Base-by-base conservation (phyloP, 495 filamentous ascomycete species). In the Aspergillus ostianus region DNA sequence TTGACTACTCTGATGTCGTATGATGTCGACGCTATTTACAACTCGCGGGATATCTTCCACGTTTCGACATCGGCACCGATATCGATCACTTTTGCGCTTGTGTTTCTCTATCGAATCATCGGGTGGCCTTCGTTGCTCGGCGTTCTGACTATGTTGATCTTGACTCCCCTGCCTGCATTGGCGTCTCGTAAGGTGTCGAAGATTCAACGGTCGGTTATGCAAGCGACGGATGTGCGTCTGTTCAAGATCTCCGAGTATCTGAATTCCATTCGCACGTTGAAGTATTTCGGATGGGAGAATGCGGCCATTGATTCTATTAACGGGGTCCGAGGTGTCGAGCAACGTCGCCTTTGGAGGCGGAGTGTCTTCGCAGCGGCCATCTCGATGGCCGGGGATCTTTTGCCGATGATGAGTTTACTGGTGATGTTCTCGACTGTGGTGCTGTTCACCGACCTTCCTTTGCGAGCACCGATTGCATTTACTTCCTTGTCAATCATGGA, bases 251-350 rank as follows among this genome's bases (percentile, higher is more conserved):
- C 76, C 9, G 80, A 82, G 53, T 81, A 80, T 57, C 63, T 82
- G 18, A 68, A 69, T 30, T 78, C 78, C 4, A 81, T 82, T 46
- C 73, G 74, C 20, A 75, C 76, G 7, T 73, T 82, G 64, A 82
- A 82, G 56, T 82, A 81, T 56, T 82, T 82, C 62, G 73, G 77
- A 8, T 82, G 79, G 80, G 79, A 82, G 51, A 72, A 77, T 10
- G 73, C 75, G 17, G 74, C 79, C 53, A 65, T 73, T 12, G 62
- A 76, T 19, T 68, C 68, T 30, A 71, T 81, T 47, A 73, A 74
- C 41, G 70, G 70, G 15, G 70, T 75, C 17, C 74, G 78, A 8
- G 53, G 58, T 20, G 65, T 72, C n/a, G 80, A 82, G 53, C 80
- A 81, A 48, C 71, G 69, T 46, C 73, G 74, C 57, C 72, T 80